Conservation (phyloP, 495 filamentous ascomycete species). For the Choiromyces venosus region DNA sequence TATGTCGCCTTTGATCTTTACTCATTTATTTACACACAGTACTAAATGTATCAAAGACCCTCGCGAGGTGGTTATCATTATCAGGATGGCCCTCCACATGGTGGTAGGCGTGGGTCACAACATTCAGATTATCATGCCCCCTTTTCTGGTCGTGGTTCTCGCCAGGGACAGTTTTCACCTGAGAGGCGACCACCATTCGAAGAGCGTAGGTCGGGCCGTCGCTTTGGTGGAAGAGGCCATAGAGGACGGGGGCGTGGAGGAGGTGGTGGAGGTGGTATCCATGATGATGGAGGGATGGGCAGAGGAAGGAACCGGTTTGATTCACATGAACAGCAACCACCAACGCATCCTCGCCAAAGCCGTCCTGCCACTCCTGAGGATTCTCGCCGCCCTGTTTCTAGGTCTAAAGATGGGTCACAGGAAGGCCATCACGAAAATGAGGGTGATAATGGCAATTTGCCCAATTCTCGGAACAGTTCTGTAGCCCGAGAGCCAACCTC, state of each 20-base stretch:
- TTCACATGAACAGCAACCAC: constrained; percentile 28
- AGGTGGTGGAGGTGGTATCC: constrained; percentile 22
- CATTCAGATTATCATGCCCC: background rate
- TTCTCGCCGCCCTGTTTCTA: constrained; percentile 10
- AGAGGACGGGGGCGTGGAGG: constrained; percentile 36
- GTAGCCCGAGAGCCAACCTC: constrained; percentile 6
- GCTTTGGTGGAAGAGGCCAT: constrained; percentile 10
- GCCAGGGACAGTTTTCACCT: background rate
- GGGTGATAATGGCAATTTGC: constrained; percentile 14
- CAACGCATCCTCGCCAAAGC: constrained; percentile 17
- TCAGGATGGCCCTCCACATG: background rate
- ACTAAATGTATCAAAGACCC: background rate
- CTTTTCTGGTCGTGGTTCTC: background rate
- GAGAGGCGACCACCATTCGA: background rate
- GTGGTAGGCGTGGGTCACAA: background rate
- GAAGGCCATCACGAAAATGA: constrained; percentile 30
- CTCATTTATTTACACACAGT: background rate
- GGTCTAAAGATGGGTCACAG: constrained; percentile 17
- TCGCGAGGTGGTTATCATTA: constrained; percentile 3
- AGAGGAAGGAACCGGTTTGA: constrained; percentile 27
- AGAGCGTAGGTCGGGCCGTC: background rate
- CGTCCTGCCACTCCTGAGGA: constrained; percentile 30
- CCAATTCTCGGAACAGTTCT: constrained; percentile 5
- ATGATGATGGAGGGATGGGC: constrained; percentile 17
- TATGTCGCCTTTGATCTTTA: constrained; percentile 2